Base-by-base conservation (phyloP, 2,329 filamentous ascomycete species). In the Xylariaceae sp. region DNA sequence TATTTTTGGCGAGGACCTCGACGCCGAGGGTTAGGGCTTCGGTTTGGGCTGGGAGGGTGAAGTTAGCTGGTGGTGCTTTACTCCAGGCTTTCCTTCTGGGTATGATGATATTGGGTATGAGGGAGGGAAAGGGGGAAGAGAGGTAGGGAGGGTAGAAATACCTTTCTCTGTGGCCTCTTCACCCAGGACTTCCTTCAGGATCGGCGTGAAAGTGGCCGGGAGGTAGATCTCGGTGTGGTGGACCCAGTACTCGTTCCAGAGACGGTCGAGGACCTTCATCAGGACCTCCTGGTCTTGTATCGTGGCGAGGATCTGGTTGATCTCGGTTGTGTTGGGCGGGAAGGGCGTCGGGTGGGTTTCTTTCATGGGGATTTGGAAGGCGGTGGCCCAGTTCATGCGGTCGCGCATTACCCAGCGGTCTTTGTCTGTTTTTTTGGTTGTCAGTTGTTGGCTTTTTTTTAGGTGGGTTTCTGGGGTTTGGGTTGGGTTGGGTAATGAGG, bases 311-410 rank as follows among this genome's bases (percentile, higher is more conserved):
- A 70, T 71, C 35, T 74, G 71, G 72, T 74, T 74, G n/a, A 73
- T 60, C 23, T 63, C 55, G 3, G 76, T 64, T 1, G 74, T 75
- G 50, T 66, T 64, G 2, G 72, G 72, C 3, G 75, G 75, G 66
- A 76, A 76, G 54, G 69, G 66, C 10, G 74, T 74, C 37, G 64
- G 58, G 2, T 64, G 57, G 0, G 59, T 53, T 17, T 6, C 5
- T 7, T 64, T 61, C 61, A 77, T 75, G 52, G 74, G 74, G 15
- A 76, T 63, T 23, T 61, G 59, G 66, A 77, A 74, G 57, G 62
- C 59, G 1, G n/a, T 18, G 1, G 75, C 69, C 73, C 73, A 77
- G 55, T 69, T 69, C 18, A 71, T 57, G 34, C 74, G 73, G 56
- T 74, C 73, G 4, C 48, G 45, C 61, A 64, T 59, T 63, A 75